Base-by-base conservation (phyloP, 352 stramenopile genomes). In the Pythium angustatum region DNA sequence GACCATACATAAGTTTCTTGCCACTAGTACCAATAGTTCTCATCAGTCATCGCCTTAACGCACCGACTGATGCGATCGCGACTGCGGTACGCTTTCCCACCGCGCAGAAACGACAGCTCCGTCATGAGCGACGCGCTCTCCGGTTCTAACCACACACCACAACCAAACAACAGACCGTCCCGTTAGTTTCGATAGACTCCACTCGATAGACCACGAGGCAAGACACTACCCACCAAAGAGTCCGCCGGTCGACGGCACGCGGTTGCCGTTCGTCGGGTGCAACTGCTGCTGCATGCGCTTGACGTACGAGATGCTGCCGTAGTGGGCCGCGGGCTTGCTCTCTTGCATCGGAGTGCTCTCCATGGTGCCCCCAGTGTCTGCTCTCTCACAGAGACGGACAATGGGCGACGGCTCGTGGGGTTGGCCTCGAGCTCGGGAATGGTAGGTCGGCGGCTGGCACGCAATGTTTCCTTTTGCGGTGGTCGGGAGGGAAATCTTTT, bases 21-120 rank as follows among this genome's bases (percentile, higher is more conserved):
- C n/a, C n/a, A n/a, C n/a, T n/a, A n/a, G n/a, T n/a, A n/a, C n/a
- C n/a, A n/a, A n/a, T n/a, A n/a, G n/a, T n/a, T n/a, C 11, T 11
- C 6, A 44, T 19, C 24, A 21, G n/a, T 27, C 40, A 2, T 21
- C 4, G 19, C 9, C 1, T 61, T 2, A 28, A 66, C 50, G 15
- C 24, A 68, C 75, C 75, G 70, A 66, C 75, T 83, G 58, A 83
- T 79, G 31, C 75, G 72, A 31, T 81, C 72, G 33, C 72, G 75
- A 27, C 66, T 79, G 47, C 60, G 60, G 57, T 68, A 71, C 22
- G 55, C 55, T 22, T 48, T 69, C 33, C 70, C 60, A 11, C 67
- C 72, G 17, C 50, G 54, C 19, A 81, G 47, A 40, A 74, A 76
- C 17, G 61, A 56, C 36, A 78, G 31, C 27, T 71, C 72, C 14